These are phyloP conservation scores for Sordariomycetes sp. DNA, from an alignment of 2,329 filamentous ascomycete species.

Conservation along the genomic window DNA sequence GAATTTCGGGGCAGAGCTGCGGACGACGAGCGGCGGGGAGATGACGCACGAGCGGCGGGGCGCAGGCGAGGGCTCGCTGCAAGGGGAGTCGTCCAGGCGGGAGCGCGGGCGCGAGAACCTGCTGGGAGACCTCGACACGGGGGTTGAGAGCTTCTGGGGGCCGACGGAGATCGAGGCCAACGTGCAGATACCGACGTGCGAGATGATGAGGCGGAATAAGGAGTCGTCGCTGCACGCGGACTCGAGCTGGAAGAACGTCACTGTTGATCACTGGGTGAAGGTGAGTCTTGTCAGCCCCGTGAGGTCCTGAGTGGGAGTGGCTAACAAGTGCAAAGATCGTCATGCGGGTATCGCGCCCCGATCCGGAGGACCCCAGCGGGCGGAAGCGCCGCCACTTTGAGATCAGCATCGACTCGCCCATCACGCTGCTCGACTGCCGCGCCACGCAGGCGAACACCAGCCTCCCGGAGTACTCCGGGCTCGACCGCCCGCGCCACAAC, in stretches of 20 bases:
- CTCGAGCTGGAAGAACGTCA: slow-evolving; percentile 87
- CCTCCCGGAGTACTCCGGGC: slow-evolving; percentile 62
- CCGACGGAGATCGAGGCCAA: slow-evolving; percentile 93
- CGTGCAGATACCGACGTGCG: slow-evolving; percentile 82
- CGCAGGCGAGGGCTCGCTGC: slow-evolving; percentile 34
- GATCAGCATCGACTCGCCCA: slow-evolving; percentile 91
- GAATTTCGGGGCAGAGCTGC: slow-evolving; percentile 40
- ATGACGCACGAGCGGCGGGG: slow-evolving; percentile 41
- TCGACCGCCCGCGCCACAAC: slow-evolving; percentile 39
- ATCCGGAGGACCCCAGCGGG: slow-evolving; percentile 61
- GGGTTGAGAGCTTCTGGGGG: slow-evolving; percentile 63
- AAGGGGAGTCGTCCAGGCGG: slow-evolving; percentile 24
- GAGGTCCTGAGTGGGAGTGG: not conserved
- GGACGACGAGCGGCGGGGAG: slow-evolving; percentile 71
- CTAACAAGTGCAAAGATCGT: slow-evolving; percentile 47
- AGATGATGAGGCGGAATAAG: slow-evolving; percentile 69
- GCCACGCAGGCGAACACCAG: slow-evolving; percentile 86
- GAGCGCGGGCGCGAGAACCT: slow-evolving; percentile 48
- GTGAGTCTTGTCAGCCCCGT: slow-evolving; percentile 30
- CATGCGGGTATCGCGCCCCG: slow-evolving; percentile 78
- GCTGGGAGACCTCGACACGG: slow-evolving; percentile 66
- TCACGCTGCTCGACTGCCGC: slow-evolving; percentile 85
- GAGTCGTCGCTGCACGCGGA: slow-evolving; percentile 65
- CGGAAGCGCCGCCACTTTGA: slow-evolving; percentile 81
- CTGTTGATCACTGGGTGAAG: slow-evolving; percentile 96